Base-by-base conservation (phyloP, 2,329 filamentous ascomycete genomes). In the Cladosporium sp. region DNA sequence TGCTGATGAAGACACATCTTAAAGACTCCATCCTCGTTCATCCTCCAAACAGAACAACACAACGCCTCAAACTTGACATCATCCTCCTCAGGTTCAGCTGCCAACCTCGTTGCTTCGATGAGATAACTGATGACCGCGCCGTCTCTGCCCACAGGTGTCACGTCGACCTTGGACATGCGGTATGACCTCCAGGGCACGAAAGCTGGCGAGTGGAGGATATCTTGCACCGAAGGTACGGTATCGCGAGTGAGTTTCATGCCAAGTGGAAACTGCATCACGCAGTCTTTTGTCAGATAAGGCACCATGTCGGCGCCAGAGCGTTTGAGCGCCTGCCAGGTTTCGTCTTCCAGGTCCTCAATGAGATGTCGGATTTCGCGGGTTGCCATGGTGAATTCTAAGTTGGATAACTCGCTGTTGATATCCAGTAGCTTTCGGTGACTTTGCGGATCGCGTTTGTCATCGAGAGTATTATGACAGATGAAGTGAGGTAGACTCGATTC, bases 111-210 rank as follows among this genome's bases (percentile, higher is more conserved):
- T 10, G 73, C 73, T 38, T 68, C 66, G 11, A 71, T 72, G 28
- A 69, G 68, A 49, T 75, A 75, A 59, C 69, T 71, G 59, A 75
- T 74, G 4, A 74, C 63, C 12, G 72, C 73, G 5, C 72, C 72
- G 24, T 72, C 70, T 8, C 58, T 28, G 10, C 73, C 73, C 12
- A 74, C 61, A 3, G 70, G 67, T 51, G 68, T 69, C 4, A 75
- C 73, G 59, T 75, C 72, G 38, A 75, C 68, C 21, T 74, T 73
- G n/a, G 58, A 60, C 18, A 75, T 62, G 24, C 66, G 57, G 47
- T 73, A 75, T 4, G 59, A 68, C 65, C 72, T 74, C 73, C 73
- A 75, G 2, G 73, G 73, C 5, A 74, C 72, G 47, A 75, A 74
- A 0, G 69, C 72, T 7, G 68, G 60, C 12, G 69, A 71, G 38